Percentiles rank a stretch among this genome's conserved stretches.
Evolutionary conservation across 2,329 filamentous ascomycete species (phyloP).

Genomic region (Aspergillus ochraceus): DNA sequence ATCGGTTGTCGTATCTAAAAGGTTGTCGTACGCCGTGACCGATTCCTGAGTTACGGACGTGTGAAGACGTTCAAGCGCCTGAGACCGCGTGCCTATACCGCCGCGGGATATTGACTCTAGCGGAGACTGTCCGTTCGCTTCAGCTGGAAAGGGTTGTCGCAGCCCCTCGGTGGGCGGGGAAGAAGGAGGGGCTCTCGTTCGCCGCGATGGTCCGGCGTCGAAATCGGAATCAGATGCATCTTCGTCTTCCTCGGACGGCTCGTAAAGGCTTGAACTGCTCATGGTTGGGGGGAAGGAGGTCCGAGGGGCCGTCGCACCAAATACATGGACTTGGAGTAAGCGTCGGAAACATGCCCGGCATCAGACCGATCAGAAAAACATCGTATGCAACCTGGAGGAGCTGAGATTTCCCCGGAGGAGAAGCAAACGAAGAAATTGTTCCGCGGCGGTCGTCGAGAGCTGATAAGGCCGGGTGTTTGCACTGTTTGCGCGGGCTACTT

Average conservation of each 20-base stretch:
- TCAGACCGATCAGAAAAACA: slow-evolving; percentile 2
- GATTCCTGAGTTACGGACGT: slow-evolving; percentile 42
- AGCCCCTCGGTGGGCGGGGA: slow-evolving; percentile 10
- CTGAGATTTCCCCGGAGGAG: background rate
- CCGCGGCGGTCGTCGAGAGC: background rate
- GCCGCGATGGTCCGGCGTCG: slow-evolving; percentile 11
- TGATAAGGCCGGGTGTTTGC: slow-evolving; percentile 37
- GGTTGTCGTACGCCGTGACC: slow-evolving; percentile 50
- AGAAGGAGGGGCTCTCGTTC: slow-evolving; percentile 8
- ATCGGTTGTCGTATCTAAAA: slow-evolving; percentile 49
- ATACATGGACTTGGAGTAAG: slow-evolving; percentile 18
- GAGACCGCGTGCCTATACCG: slow-evolving; percentile 8
- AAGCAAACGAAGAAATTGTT: background rate
- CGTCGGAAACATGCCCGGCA: slow-evolving; percentile 26
- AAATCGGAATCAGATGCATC: slow-evolving; percentile 22
- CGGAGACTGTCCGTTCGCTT: background rate
- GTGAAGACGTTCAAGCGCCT: slow-evolving; percentile 14
- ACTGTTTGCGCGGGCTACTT: slow-evolving; percentile 31
- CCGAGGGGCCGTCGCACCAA: slow-evolving; percentile 36
- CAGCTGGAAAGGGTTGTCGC: background rate
- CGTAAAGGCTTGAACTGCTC: slow-evolving; percentile 38
- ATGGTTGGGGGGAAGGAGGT: slow-evolving; percentile 51
- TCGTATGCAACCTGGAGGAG: background rate
- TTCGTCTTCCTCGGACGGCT: slow-evolving; percentile 34
- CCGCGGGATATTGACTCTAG: background rate